Base-by-base conservation (phyloP, 805 yeast species). In the Blastobotrys muscicola region DNA sequence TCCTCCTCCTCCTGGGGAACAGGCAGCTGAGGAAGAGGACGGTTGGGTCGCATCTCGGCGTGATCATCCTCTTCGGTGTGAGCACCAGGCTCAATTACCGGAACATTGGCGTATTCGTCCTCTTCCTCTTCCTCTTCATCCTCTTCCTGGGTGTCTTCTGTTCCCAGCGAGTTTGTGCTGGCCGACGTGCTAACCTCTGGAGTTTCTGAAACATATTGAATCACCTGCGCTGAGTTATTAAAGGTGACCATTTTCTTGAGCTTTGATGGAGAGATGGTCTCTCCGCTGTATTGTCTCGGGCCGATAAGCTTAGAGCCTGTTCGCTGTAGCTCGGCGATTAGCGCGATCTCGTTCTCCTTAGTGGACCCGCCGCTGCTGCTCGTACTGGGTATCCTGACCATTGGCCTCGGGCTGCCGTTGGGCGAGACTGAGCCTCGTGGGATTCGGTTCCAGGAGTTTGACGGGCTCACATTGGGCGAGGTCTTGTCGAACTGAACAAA, bases 201-300 rank as follows among this genome's bases (percentile, higher is more conserved):
- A 12, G 53, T 53, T 15, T 39, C 34, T 8, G 55, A 33, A 34
- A 50, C 57, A 41, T 48, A 53, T 35, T 52, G 55, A 33, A 53
- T 53, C 30, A 53, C 53, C 38, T 52, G 50, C 12, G 48, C 53
- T 8, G 52, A 35, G 29, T 38, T 38, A 40, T 50, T 50, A 37
- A 53, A 53, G 7, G 57, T 53, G 35, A 53, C 56, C 14, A 51
- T 53, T 39, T 53, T 53, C 35, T 50, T 51, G 16, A 42, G 48
- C 39, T 42, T 43, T 3, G 53, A 30, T 4, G 50, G 47, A 3
- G 47, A 38, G n/a, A 16, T 20, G 26, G 26, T 20, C 6, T 20
- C 26, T 7, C 15, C 33, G 15, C 20, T 32, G 11, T 14, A 41
- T 8, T 35, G 14, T 7, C 44, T 39, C 8, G 29, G 37, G n/a